These are phyloP conservation scores for Colletotrichum agaves DNA, from an alignment of 2,329 filamentous ascomycete genomes.

Conservation along the genomic window DNA sequence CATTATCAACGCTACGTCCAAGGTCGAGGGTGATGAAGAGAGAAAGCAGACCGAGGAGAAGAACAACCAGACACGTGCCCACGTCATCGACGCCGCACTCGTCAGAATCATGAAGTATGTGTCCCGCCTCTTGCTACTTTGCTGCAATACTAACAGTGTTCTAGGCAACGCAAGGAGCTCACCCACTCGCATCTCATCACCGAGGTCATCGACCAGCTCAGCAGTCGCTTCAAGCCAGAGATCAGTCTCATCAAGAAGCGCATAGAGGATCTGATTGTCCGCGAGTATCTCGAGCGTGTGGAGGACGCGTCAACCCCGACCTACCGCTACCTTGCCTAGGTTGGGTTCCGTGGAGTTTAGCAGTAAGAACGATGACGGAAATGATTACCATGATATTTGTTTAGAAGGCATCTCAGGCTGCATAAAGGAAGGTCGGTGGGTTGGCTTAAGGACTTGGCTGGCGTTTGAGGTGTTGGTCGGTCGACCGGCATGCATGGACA, in stretches of 20 bases:
- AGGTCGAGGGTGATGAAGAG: constrained; percentile 80
- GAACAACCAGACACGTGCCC: constrained; percentile 76
- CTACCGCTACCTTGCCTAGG: constrained; percentile 78
- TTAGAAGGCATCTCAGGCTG: constrained; percentile 17
- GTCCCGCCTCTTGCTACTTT: neutral
- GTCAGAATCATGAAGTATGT: constrained; percentile 89
- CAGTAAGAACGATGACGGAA: constrained; percentile 3
- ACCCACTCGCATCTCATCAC: constrained; percentile 75
- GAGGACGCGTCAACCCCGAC: constrained; percentile 73
- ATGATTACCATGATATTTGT: constrained; percentile 17
- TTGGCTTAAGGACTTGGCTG: constrained; percentile 6
- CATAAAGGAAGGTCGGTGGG: neutral
- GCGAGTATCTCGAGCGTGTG: constrained; percentile 81
- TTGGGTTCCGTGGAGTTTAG: neutral
- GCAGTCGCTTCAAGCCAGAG: constrained; percentile 78
- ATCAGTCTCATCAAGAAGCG: constrained; percentile 82
- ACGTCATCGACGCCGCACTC: constrained; percentile 80
- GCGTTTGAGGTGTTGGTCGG: constrained; percentile 3
- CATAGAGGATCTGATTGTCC: constrained; percentile 80
- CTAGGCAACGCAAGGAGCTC: constrained; percentile 78
- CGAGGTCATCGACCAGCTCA: constrained; percentile 78
- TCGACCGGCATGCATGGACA: neutral
- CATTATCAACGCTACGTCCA: constrained; percentile 82
- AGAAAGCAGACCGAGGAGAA: constrained; percentile 78
- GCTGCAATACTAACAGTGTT: constrained; percentile 43